Evolutionary conservation across 768 basidiomycete genomes (phyloP), one percentile per base, ranked within the genome.

Genomic region (Lactarius tabidus): DNA sequence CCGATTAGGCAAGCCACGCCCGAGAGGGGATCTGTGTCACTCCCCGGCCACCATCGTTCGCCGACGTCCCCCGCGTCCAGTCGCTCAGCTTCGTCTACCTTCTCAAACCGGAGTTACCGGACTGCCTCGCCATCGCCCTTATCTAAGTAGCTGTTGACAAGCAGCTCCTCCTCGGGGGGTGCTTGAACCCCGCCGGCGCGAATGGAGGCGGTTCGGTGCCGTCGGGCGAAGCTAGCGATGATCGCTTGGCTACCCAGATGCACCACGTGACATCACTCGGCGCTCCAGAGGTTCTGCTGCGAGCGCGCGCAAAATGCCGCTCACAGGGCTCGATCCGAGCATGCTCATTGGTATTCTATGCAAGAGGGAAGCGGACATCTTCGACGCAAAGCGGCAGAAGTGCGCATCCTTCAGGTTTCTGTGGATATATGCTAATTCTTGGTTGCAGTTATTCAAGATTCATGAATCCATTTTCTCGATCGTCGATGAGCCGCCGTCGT

Each of bases 201-300:
- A 78, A 82, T 66, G 70, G 79, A 33, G 33, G 33, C 33, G 33
- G 33, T 3, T 33, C 33, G 8, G 33, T 4, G 8, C 8, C 8
- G 33, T 33, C 4, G 33, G 33, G n/a, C 28, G 62, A 55, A 6
- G 38, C 58, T 6, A 66, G 68, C 60, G 54, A 66, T 5, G 20
- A 53, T 14, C 57, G 62, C 20, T 56, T 78, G 79, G n/a, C 78
- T 0, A 39, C 84, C 8, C 83, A 87, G 65, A 77, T 82, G 59
- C 86, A 89, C 70, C 92, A 33, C 8, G 33, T 33, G 33, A 81
- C 80, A 0, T 88, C 94, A 82, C 1, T 75, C 83, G 5, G 92
- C 95, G 72, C 77, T 98, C 36, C 84, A 84, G 71, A 96, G 92
- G 14, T 99, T 94, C 79, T 96, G 98, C 76, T 94, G 94, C 74